phyloP scores from a whole-genome alignment of 1,284 basidiomycete species.

The Laetiporus sulphureus region DNA sequence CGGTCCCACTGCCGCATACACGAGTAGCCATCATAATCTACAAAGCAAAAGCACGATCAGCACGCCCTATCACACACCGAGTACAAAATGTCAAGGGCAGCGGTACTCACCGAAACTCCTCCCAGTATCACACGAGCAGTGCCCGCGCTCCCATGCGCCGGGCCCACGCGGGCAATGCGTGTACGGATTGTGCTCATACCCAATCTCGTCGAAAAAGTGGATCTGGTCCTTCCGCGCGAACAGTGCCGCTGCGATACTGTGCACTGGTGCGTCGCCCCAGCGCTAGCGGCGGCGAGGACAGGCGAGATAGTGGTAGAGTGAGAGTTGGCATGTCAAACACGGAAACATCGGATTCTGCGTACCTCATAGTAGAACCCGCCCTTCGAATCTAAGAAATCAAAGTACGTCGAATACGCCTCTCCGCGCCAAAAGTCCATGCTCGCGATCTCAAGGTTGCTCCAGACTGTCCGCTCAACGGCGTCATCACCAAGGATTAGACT shows the following conservation, averaged over 20 bases:
- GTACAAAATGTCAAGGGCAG: background rate
- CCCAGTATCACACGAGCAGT: constrained; percentile 35
- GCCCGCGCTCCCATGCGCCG: constrained; percentile 35
- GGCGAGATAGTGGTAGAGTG: background rate
- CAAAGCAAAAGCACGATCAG: background rate
- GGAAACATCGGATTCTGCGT: constrained; percentile 9
- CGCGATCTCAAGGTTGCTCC: constrained; percentile 78
- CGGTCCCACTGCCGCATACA: constrained; percentile 43
- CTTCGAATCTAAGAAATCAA: constrained; percentile 61
- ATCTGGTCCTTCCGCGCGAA: constrained; percentile 58
- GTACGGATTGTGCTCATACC: constrained; percentile 47
- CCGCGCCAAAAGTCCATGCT: constrained; percentile 54
- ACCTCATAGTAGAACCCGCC: constrained; percentile 81
- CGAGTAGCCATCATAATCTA: constrained; percentile 45
- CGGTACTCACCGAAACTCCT: constrained; percentile 38
- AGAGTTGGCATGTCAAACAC: background rate
- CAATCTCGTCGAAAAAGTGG: constrained; percentile 63
- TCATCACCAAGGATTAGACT: background rate
- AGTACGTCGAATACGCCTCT: constrained; percentile 65
- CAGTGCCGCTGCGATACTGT: constrained; percentile 65
- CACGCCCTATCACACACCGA: background rate
- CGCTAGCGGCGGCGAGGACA: constrained; percentile 28
- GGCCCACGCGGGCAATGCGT: constrained; percentile 43
- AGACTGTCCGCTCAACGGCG: constrained; percentile 35
- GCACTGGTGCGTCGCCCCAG: constrained; percentile 80